A percentile compares a stretch with the other conserved stretches of the same genome.
These are phyloP conservation scores for Ascoidea rubescens DNA, from an alignment of 805 yeast genomes.

Conservation along the genomic window DNA sequence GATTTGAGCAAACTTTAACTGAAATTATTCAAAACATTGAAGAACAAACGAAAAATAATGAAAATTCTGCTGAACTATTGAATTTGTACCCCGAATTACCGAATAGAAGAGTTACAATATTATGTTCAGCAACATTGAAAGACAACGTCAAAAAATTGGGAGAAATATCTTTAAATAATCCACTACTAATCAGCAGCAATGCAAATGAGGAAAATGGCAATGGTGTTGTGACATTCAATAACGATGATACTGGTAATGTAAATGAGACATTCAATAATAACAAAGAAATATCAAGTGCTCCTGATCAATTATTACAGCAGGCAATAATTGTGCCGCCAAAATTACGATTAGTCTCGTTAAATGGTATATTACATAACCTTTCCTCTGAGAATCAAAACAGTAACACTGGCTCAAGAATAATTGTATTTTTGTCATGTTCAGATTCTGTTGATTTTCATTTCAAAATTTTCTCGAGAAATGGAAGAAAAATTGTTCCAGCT, in stretches of 20 bases:
- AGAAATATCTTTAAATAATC: slow-evolving; percentile 56
- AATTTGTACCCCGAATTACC: slow-evolving; percentile 47
- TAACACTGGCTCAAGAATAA: slow-evolving; percentile 34
- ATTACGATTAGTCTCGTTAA: slow-evolving; percentile 68
- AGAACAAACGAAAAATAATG: slow-evolving; percentile 18
- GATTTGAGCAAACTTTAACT: slow-evolving; percentile 87
- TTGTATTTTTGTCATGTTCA: slow-evolving; percentile 86
- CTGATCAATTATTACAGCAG: slow-evolving; percentile 80
- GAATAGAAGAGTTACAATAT: slow-evolving; percentile 50
- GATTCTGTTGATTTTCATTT: slow-evolving; percentile 95
- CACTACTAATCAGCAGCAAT: slow-evolving; percentile 46
- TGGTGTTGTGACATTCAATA: slow-evolving; percentile 16
- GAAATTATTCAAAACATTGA: slow-evolving; percentile 54
- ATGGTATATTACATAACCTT: slow-evolving; percentile 46
- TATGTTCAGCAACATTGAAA: slow-evolving; percentile 92
- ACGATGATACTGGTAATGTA: slow-evolving; percentile 13
- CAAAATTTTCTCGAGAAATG: slow-evolving; percentile 52
- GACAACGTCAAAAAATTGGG: slow-evolving; percentile 71
- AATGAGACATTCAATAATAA: background rate
- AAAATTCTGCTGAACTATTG: slow-evolving; percentile 12
- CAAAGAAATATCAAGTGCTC: slow-evolving; percentile 37
- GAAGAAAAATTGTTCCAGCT: slow-evolving; percentile 21
- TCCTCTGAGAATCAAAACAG: slow-evolving; percentile 16
- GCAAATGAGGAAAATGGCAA: slow-evolving; percentile 13
- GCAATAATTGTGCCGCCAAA: slow-evolving; percentile 86